Evolutionary conservation across 352 stramenopile genomes (phyloP).

Genomic region (Pythium aquatile): DNA sequence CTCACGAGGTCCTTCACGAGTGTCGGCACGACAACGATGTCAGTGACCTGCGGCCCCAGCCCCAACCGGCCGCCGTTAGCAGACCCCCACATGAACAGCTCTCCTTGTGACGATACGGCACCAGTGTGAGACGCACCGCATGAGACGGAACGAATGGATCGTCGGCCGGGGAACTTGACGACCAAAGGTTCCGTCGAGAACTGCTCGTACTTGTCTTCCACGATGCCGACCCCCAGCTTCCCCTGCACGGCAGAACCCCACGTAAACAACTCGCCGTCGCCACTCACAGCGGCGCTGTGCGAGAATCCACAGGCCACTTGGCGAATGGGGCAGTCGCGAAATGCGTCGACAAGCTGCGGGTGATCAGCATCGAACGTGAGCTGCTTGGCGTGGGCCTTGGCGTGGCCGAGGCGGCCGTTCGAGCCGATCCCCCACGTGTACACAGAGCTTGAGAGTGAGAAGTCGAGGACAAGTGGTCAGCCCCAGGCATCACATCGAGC

Average conservation of each 20-base stretch:
- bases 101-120: constrained; percentile 57
- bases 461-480: not conserved
- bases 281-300: constrained; percentile 85
- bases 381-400: constrained; percentile 45
- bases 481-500: not conserved
- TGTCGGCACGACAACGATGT: constrained; percentile 68
- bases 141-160: constrained; percentile 74
- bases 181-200: constrained; percentile 19
- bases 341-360: constrained; percentile 51
- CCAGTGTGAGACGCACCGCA: constrained; percentile 87
- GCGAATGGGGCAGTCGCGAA: constrained; percentile 43
- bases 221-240: constrained; percentile 87
- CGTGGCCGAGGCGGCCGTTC: constrained; percentile 79
- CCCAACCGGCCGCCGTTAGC: constrained; percentile 91
- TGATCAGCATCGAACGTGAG: constrained; percentile 67
- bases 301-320: constrained; percentile 73
- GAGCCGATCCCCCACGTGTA: constrained; percentile 90
- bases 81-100: constrained; percentile 90
- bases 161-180: constrained; percentile 66
- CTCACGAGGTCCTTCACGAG: constrained; percentile 75
- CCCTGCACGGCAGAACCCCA: constrained; percentile 85
- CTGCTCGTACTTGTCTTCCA: constrained; percentile 82
- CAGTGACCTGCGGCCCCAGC: constrained; percentile 66
- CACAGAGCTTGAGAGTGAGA: constrained; percentile 30
- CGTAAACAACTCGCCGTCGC: constrained; percentile 75